Conservation (phyloP, 768 basidiomycete species). For the Boletellus sp. region DNA sequence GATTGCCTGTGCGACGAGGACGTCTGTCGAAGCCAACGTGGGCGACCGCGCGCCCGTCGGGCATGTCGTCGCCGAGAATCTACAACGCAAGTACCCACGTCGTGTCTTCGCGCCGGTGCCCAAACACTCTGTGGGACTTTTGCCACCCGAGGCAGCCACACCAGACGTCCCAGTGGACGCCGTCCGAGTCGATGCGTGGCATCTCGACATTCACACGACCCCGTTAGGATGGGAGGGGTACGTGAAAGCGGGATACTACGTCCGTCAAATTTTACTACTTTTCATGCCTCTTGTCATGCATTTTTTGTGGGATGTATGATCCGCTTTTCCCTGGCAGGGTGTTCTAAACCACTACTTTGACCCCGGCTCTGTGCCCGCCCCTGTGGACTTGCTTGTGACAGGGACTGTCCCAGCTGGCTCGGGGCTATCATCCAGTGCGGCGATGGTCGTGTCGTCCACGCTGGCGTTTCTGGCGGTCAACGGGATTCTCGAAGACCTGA, state of each 20-base stretch:
- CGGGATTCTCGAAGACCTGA: constrained; percentile 44
- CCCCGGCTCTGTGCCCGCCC: constrained; percentile 38
- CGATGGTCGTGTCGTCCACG: constrained; percentile 86
- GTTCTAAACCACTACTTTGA: constrained; percentile 63
- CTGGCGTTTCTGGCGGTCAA: constrained; percentile 79
- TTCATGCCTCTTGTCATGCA: background rate
- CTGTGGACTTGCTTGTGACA: constrained; percentile 72
- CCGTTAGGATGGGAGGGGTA: constrained; percentile 83
- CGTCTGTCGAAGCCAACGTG: constrained; percentile 1
- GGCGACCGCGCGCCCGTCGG: constrained; percentile 38
- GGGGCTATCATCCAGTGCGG: constrained; percentile 83
- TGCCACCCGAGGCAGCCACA: constrained; percentile 21
- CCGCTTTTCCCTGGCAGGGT: constrained; percentile 39
- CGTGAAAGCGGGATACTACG: constrained; percentile 83
- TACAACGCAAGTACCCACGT: constrained; percentile 55
- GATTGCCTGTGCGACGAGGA: constrained; percentile 63
- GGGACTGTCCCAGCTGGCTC: constrained; percentile 86
- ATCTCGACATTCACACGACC: constrained; percentile 62
- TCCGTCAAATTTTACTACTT: constrained; percentile 35
- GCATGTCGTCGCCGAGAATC: constrained; percentile 59
- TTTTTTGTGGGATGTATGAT: too few species aligned
- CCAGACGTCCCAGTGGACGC: constrained; percentile 29
- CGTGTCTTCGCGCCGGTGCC: constrained; percentile 56
- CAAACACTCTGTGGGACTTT: constrained; percentile 22
- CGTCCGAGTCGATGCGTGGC: constrained; percentile 54